Conservation (phyloP, 2,329 filamentous ascomycete genomes). For the Fusarium sp. region DNA sequence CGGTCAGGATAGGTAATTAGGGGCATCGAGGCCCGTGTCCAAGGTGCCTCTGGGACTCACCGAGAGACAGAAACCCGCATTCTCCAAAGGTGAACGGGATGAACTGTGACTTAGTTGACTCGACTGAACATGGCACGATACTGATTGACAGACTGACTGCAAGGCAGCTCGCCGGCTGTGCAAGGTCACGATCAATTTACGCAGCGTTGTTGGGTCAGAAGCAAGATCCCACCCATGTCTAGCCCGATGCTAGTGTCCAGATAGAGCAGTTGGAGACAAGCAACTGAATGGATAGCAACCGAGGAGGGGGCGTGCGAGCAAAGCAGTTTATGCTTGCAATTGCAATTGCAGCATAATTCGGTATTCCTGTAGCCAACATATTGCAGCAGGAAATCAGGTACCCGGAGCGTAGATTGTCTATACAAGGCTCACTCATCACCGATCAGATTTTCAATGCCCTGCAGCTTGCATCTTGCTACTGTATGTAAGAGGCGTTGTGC, state of each 20-base stretch:
- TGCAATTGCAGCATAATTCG: constrained; percentile 20
- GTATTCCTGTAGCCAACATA: constrained; percentile 20
- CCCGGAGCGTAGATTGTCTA: not conserved
- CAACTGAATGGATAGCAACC: constrained; percentile 20
- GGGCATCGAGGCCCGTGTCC: constrained; percentile 25
- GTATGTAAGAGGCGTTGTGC: constrained; percentile 20
- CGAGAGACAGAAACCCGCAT: constrained; percentile 30
- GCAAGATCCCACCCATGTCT: constrained; percentile 45
- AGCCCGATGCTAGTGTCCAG: constrained; percentile 45
- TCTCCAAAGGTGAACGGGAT: constrained; percentile 4
- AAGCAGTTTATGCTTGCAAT: constrained; percentile 41
- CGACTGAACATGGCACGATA: constrained; percentile 28
- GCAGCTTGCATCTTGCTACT: constrained; percentile 27
- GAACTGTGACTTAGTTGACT: constrained; percentile 18
- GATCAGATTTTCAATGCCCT: constrained; percentile 30
- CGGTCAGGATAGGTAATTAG: constrained; percentile 8
- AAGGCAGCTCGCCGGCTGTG: constrained; percentile 36
- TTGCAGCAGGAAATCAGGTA: constrained; percentile 25
- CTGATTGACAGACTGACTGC: constrained; percentile 20
- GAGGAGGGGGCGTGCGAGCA: constrained; percentile 35
- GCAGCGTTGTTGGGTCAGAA: constrained; percentile 42
- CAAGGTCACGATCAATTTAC: constrained; percentile 41
- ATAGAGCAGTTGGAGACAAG: constrained; percentile 42
- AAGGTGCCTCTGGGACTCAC: constrained; percentile 14
- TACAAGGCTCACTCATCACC: constrained; percentile 2